A percentile compares a stretch with the other conserved stretches of the same genome.
phyloP scores from a whole-genome alignment of 352 stramenopile species.

The Pythium rhizo-oryzae region DNA sequence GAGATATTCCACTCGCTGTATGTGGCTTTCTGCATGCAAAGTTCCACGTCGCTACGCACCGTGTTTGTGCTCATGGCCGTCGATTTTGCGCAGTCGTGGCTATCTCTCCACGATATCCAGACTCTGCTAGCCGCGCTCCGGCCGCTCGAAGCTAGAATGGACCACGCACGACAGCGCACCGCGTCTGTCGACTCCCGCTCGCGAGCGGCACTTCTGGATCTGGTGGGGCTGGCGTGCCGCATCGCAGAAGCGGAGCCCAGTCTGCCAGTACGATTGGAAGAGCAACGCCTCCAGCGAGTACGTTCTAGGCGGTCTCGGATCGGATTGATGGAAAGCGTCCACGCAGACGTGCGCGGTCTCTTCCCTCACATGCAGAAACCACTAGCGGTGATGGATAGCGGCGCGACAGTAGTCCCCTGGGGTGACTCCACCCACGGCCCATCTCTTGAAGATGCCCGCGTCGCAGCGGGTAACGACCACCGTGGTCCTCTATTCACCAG shows the following conservation, averaged over 20 bases:
- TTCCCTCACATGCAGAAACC: neutral
- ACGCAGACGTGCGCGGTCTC: neutral
- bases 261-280: neutral
- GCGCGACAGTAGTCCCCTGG: neutral
- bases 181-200: neutral
- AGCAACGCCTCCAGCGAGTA: neutral
- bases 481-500: neutral
- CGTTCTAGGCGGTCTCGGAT: neutral
- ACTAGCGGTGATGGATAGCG: neutral
- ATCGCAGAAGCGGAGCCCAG: slow-evolving; percentile 11
- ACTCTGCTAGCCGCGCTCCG: neutral
- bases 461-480: neutral
- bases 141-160: slow-evolving; percentile 10
- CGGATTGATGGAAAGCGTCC: slow-evolving; percentile 7
- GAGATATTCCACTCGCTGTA: slow-evolving; percentile 58
- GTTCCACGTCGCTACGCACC: slow-evolving; percentile 29
- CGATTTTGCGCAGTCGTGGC: slow-evolving; percentile 37
- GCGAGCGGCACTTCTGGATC: neutral
- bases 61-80: slow-evolving; percentile 34
- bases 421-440: neutral
- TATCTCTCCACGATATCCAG: slow-evolving; percentile 33
- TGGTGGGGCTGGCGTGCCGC: slow-evolving; percentile 2
- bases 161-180: neutral
- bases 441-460: neutral
- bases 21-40: slow-evolving; percentile 47